Evolutionary conservation across 108 stramenopile species (phyloP), one percentile per base, ranked within the genome.

Genomic region (Nitzschia sp.): DNA sequence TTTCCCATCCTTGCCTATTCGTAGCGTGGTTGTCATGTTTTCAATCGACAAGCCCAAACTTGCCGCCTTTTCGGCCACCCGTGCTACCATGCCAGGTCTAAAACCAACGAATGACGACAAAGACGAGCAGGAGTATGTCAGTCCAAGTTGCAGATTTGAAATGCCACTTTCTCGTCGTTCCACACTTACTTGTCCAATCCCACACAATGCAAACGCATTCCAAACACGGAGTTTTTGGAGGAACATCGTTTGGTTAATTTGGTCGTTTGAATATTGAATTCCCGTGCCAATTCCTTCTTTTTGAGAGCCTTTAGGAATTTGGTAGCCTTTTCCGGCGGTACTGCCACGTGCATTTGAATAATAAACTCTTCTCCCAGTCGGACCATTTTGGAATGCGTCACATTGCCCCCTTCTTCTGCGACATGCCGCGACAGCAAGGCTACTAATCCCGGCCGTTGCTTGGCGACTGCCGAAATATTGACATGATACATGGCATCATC

Each of bases 41-140:
- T 94, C 93, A 36, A 94, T 65, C 9, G 85, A 88, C 82, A 94
- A 75, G 1, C 87, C 85, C 53, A 82, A 68, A 36, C 51, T 48
- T 21, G 81, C 83, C 54, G 91, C 64, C 31, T 74, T 78, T 66
- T 90, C 86, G 1, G 89, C 66, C 47, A 94, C 77, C 18, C 57
- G 63, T n/a, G 93, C 93, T 31, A 94, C 60, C 86, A 94, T 90
- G 18, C 93, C 93, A 1, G 90, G 83, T 76, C 88, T 89, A 24
- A 21, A 55, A n/a, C n/a, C n/a, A 35, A 32, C 31, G 46, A 46
- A 49, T 23, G 29, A 66, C n/a, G 21, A 69, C 18, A 64, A 25
- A 3, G 35, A 34, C 25, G 42, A 2, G 69, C 25, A 42, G 29
- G 34, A 21, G 42, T 21, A 24, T 53, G 2, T 13, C 36, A 46